Percentiles rank a stretch among this genome's conserved stretches.
phyloP scores from a whole-genome alignment of 495 filamentous ascomycete species.

The Neurospora sublineolata region DNA sequence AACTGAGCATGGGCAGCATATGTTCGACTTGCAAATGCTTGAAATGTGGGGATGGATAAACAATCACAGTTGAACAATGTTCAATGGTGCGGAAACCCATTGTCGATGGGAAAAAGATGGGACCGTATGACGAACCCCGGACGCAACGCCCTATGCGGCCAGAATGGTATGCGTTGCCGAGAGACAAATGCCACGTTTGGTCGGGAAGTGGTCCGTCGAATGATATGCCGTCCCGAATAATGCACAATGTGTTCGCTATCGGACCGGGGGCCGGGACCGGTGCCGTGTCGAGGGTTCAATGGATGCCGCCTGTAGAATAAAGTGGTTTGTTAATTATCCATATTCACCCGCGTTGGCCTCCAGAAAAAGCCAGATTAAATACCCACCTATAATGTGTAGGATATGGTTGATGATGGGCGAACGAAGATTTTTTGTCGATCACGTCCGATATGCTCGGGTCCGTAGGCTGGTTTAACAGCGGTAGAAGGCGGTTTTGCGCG shows the following conservation, averaged over 20 bases:
- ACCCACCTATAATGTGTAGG: too few species aligned
- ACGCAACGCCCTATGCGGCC: not conserved
- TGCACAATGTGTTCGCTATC: not conserved
- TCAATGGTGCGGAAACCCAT: not conserved
- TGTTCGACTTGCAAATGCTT: not conserved
- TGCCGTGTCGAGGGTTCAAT: not conserved
- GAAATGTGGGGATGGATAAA: not conserved
- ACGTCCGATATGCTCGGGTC: not conserved
- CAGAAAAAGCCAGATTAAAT: slow-evolving; percentile 2
- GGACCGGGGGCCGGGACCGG: not conserved
- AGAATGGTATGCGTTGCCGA: not conserved
- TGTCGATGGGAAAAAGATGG: not conserved
- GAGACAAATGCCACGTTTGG: slow-evolving; percentile 2
- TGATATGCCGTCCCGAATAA: not conserved
- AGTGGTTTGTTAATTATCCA: slow-evolving; percentile 10
- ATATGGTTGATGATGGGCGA: not conserved
- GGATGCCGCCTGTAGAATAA: not conserved
- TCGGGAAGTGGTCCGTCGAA: not conserved
- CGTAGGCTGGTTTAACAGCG: too few species aligned
- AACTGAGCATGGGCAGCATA: not conserved
- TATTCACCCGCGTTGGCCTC: slow-evolving; percentile 7
- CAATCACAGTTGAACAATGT: not conserved
- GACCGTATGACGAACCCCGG: not conserved
- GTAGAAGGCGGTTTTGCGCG: too few species aligned
- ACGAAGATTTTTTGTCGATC: not conserved